Base-by-base conservation (phyloP, 441 rosid species). In the Arabidopsis hybrid region DNA sequence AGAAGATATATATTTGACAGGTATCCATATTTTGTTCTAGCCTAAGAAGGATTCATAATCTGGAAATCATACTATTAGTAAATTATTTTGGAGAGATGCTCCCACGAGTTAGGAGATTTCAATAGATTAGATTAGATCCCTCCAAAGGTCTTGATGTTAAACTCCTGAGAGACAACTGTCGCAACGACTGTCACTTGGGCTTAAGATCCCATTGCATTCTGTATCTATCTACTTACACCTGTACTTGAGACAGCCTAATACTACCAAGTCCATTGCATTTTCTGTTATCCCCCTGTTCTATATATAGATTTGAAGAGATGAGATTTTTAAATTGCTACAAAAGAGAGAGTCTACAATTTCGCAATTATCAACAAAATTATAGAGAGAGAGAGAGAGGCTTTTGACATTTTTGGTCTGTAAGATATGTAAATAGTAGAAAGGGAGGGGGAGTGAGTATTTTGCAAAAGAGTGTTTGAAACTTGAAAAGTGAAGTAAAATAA, bases 211-310 rank as follows among this genome's bases (percentile, higher is more conserved):
- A 35, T 47, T 46, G 46, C 32, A 31, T 3, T 31, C 4, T 17
- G 57, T 32, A 51, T 64, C 57, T 56, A 53, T 21, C 67, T 60
- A 50, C 18, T 59, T 39, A 71, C 63, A 61, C 61, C 31, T 31
- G 32, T 40, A 31, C 61, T 38, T 60, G 14, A 21, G 26, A 21
- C 26, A 21, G 26, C 26, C 26, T 21, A 51, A 38, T 50, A 26
- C 60, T 67, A 67, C 71, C 62, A 67, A n/a, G 51, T 38, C 76
- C 51, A 55, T 68, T 68, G 53, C 50, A 46, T 46, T 35, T 21
- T 21, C 26, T 21, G 26, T 52, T 26, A 10, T 52, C 16, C 14
- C 12, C 7, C 5, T 9, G 4, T 31, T 26, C 1, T 36, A 36
- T 51, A 12, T 2, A 38, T 60, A 34, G 6, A 38, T 60, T 18